Conservation (phyloP, 345 rosid genomes). For the Camelina hispida region DNA sequence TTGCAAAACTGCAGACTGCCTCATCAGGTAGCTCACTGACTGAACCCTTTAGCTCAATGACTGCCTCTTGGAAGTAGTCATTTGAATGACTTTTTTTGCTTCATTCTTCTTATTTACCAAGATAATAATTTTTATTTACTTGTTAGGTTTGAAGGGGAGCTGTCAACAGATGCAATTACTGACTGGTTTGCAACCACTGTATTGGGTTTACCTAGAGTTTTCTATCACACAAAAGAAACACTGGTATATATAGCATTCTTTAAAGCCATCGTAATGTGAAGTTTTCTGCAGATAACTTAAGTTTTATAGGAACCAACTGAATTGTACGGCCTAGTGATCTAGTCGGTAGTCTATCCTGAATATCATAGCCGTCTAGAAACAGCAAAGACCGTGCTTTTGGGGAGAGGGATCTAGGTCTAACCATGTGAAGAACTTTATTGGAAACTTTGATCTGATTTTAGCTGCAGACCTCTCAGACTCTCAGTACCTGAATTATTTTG, state of each 20-base stretch:
- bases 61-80: slow-evolving; percentile 1
- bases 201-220: slow-evolving; percentile 82
- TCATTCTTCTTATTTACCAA: slow-evolving; percentile 4
- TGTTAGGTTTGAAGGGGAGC: slow-evolving; percentile 76
- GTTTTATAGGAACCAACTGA: slow-evolving; percentile 15
- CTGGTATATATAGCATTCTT: slow-evolving; percentile 54
- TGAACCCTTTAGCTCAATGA: background rate
- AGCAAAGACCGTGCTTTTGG: slow-evolving; percentile 11
- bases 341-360: background rate
- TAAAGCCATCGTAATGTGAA: slow-evolving; percentile 8
- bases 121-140: background rate
- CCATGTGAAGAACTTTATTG: slow-evolving; percentile 24
- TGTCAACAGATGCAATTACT: slow-evolving; percentile 71
- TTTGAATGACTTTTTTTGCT: slow-evolving; percentile 8
- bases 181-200: slow-evolving; percentile 84
- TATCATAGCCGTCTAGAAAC: slow-evolving; percentile 4
- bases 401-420: slow-evolving; percentile 27
- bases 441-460: slow-evolving; percentile 13
- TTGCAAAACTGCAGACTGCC: slow-evolving; percentile 72
- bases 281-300: background rate
- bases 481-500: background rate
- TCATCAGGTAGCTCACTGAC: slow-evolving; percentile 62
- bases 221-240: slow-evolving; percentile 81
- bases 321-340: background rate
- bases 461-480: slow-evolving; percentile 10